A percentile compares a stretch with the other conserved stretches of the same genome.
Evolutionary conservation across 768 basidiomycete species (phyloP).

Genomic region (Pulveroboletus sp.): DNA sequence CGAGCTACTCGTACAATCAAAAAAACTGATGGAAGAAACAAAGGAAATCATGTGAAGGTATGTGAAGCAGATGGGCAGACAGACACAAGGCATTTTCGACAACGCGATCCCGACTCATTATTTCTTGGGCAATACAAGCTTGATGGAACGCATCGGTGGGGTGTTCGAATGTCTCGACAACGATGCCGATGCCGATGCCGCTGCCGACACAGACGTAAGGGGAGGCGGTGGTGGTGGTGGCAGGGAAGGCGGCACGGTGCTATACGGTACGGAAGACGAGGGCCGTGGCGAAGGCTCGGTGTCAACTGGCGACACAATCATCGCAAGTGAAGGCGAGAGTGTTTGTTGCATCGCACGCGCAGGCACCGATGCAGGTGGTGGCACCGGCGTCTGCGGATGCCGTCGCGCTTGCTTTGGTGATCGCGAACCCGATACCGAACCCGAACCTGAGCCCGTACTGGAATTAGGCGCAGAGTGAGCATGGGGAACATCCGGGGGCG

Average conservation of each 20-base stretch:
- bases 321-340: constrained; percentile 31
- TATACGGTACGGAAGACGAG: constrained; percentile 24
- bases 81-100: background rate
- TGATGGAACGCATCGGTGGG: constrained; percentile 27
- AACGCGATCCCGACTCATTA: constrained; percentile 8
- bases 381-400: constrained; percentile 32
- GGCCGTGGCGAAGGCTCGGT: constrained; percentile 31
- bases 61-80: background rate
- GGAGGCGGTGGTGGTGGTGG: constrained; percentile 6
- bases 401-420: constrained; percentile 33
- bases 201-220: background rate
- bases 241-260: constrained; percentile 1
- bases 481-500: constrained; percentile 17
- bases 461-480: constrained; percentile 11
- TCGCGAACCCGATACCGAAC: constrained; percentile 19
- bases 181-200: constrained; percentile 3
- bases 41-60: background rate
- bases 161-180: constrained; percentile 21
- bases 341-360: constrained; percentile 33
- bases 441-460: constrained; percentile 3
- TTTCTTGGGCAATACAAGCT: constrained; percentile 30
- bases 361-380: constrained; percentile 20
- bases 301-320: constrained; percentile 33
- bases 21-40: background rate
- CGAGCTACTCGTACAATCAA: constrained; percentile 14